These are phyloP conservation scores for Phragmites australis DNA, from an alignment of 176 grass and related monocot genomes.

Conservation along the genomic window DNA sequence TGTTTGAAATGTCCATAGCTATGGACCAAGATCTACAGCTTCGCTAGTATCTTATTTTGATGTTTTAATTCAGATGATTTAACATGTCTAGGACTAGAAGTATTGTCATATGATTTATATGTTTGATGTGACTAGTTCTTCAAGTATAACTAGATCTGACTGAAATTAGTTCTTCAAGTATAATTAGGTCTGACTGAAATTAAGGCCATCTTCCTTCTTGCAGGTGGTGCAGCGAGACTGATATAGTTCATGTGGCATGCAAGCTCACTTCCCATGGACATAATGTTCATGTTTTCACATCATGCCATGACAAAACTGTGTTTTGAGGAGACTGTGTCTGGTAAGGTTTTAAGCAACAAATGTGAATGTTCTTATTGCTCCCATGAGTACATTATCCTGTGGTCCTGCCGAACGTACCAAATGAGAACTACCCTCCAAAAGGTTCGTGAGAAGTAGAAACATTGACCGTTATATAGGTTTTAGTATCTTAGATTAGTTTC, in stretches of 20 bases:
- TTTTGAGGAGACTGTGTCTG: constrained; percentile 57
- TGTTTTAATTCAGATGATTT: background rate
- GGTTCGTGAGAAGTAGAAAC: background rate
- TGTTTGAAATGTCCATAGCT: background rate
- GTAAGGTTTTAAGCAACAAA: constrained; percentile 11
- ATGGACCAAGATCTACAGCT: constrained; percentile 4
- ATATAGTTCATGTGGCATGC: constrained; percentile 59
- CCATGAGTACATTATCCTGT: background rate
- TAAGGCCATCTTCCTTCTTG: background rate
- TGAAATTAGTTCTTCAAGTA: background rate
- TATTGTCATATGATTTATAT: constrained; percentile 16
- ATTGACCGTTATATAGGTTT: background rate
- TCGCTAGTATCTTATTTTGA: background rate
- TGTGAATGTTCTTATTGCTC: background rate
- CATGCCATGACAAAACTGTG: constrained; percentile 56
- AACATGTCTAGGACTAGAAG: background rate
- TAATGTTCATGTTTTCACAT: constrained; percentile 55
- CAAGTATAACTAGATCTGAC: no score
- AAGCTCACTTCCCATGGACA: constrained; percentile 53
- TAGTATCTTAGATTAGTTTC: background rate
- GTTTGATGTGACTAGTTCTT: background rate
- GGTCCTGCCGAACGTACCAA: background rate
- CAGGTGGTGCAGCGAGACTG: constrained; percentile 58
- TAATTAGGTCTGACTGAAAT: background rate
- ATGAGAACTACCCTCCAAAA: background rate